Percentiles rank a stretch among this genome's conserved stretches.
These are phyloP conservation scores for Phaffia rhodozyma DNA, from an alignment of 1,284 basidiomycete species.

Conservation along the genomic window DNA sequence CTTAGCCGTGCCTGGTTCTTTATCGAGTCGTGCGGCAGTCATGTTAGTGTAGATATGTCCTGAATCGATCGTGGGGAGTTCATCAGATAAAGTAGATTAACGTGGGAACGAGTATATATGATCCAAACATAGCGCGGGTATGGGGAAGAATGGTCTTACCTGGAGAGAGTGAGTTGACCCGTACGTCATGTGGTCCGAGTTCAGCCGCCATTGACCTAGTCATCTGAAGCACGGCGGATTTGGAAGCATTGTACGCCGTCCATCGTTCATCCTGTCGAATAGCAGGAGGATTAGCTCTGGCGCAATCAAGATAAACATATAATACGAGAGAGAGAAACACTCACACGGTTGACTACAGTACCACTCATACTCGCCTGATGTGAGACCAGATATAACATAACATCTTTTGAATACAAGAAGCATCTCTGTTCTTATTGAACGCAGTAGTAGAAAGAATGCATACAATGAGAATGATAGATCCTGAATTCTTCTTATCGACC, in stretches of 20 bases:
- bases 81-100: slow-evolving; percentile 16
- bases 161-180: slow-evolving; percentile 30
- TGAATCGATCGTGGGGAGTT: slow-evolving; percentile 13
- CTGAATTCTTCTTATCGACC: slow-evolving; percentile 26
- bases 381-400: too few species aligned
- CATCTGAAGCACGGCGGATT: slow-evolving; percentile 38
- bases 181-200: slow-evolving; percentile 33
- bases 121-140: not conserved
- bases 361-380: slow-evolving; percentile 28
- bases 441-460: slow-evolving; percentile 12
- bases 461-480: slow-evolving; percentile 35
- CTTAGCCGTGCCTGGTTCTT: slow-evolving; percentile 29
- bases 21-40: slow-evolving; percentile 28
- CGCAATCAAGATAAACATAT: not conserved
- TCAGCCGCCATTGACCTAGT: slow-evolving; percentile 36
- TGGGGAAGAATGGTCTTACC: slow-evolving; percentile 18
- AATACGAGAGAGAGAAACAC: not conserved
- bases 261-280: slow-evolving; percentile 23
- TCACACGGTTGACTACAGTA: slow-evolving; percentile 33
- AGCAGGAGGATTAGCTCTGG: not conserved
- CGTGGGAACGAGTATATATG: not conserved
- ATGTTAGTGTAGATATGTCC: not conserved
- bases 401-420: too few species aligned
- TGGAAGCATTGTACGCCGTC: slow-evolving; percentile 37
- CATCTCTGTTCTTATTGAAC: too few species aligned